phyloP scores from a whole-genome alignment of 78 protist genomes.

The Emiliania huxleyi region DNA sequence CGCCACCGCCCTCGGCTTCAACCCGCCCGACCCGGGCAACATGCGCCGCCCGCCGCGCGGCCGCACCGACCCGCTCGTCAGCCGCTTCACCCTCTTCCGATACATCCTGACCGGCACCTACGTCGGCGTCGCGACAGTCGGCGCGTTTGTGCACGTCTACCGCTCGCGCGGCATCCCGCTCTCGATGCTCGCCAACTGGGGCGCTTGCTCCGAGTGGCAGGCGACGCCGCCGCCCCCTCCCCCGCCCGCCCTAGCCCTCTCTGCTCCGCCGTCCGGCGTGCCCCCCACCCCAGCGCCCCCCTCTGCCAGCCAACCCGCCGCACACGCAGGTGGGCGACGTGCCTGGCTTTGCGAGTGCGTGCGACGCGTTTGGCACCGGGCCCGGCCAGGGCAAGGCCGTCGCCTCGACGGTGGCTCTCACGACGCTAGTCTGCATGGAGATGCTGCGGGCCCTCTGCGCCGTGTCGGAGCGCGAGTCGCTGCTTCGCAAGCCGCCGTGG shows the following conservation, averaged over 20 bases:
- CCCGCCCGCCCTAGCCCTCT: no score
- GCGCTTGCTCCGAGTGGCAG: neutral
- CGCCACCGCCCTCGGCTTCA: slow-evolving; percentile 76
- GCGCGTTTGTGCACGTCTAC: slow-evolving; percentile 9
- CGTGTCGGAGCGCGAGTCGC: slow-evolving; percentile 53
- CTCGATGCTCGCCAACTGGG: neutral
- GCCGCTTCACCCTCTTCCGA: slow-evolving; percentile 50
- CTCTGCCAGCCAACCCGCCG: no score
- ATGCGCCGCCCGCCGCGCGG: slow-evolving; percentile 65
- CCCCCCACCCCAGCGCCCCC: no score
- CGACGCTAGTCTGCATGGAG: slow-evolving; percentile 74
- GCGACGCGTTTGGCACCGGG: neutral
- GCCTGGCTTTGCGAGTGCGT: neutral
- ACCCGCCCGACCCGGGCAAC: slow-evolving; percentile 57
- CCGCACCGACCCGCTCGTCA: slow-evolving; percentile 13
- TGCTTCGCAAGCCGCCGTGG: slow-evolving; percentile 45
- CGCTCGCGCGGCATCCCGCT: neutral
- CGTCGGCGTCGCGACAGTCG: slow-evolving; percentile 64
- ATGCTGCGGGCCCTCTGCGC: slow-evolving; percentile 72
- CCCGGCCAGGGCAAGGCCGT: neutral
- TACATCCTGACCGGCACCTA: slow-evolving; percentile 58
- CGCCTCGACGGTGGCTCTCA: slow-evolving; percentile 51
- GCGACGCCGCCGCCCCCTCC: no score
- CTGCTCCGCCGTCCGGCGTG: no score
- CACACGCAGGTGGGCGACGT: no score